These are phyloP conservation scores for Aspergillus sp. DNA, from an alignment of 2,329 filamentous ascomycete genomes.

Conservation along the genomic window DNA sequence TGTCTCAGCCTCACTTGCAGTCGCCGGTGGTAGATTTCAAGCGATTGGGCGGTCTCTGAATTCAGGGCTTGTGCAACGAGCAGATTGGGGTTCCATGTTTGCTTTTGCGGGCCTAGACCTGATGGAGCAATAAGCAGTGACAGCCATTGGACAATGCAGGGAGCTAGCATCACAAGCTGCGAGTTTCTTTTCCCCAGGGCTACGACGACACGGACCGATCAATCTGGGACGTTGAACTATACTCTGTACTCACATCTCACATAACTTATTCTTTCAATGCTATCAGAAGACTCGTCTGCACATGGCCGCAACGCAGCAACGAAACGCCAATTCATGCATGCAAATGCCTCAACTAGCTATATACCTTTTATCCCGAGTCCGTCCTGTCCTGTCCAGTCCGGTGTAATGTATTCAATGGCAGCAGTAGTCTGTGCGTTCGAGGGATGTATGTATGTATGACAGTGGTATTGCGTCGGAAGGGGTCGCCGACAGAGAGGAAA, in stretches of 20 bases:
- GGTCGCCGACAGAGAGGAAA: constrained; percentile 7
- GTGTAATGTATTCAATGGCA: constrained; percentile 18
- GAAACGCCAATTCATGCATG: constrained; percentile 18
- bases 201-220: neutral
- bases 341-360: constrained; percentile 26
- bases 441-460: constrained; percentile 2
- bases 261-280: neutral
- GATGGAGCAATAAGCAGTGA: neutral
- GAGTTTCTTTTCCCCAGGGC: neutral
- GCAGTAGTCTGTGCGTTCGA: constrained; percentile 1
- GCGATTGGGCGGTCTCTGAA: neutral
- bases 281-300: constrained; percentile 6
- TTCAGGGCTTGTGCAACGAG: neutral
- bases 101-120: neutral
- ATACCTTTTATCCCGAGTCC: constrained; percentile 24
- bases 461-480: neutral
- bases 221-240: neutral
- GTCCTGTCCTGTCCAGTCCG: neutral
- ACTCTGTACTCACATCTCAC: neutral
- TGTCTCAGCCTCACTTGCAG: neutral
- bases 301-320: neutral
- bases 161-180: neutral
- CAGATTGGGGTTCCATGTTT: neutral
- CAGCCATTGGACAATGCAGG: neutral
- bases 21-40: neutral